phyloP scores from a whole-genome alignment of 768 basidiomycete species.

The Leccinellum rugosiceps region DNA sequence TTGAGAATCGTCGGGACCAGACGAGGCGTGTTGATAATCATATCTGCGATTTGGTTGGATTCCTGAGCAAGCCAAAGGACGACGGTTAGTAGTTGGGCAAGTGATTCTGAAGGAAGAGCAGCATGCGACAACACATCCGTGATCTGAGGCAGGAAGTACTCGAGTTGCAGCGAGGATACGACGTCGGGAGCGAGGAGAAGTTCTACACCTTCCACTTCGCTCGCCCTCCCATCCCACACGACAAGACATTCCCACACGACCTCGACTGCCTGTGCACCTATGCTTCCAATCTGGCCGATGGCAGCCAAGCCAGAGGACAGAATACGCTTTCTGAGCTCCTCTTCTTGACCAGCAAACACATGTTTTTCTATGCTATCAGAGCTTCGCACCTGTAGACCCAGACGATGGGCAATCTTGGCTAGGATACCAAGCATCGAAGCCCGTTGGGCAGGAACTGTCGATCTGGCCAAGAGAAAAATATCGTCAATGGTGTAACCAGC shows the following conservation, averaged over 20 bases:
- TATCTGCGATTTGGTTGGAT: conserved; percentile 48
- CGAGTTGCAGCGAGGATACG: conserved; percentile 27
- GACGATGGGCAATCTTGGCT: conserved; percentile 47
- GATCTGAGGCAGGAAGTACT: conserved; percentile 52
- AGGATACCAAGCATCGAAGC: conserved; percentile 78
- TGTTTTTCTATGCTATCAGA: neutral
- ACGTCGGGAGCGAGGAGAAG: conserved; percentile 18
- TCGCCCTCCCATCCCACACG: conserved; percentile 47
- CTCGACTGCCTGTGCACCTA: conserved; percentile 67
- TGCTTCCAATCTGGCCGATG: conserved; percentile 58
- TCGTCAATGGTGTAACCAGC: conserved; percentile 92
- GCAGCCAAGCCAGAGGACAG: conserved; percentile 67
- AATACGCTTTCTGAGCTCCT: conserved; percentile 54
- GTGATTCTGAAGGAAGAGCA: conserved; percentile 46
- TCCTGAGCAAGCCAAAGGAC: conserved; percentile 61
- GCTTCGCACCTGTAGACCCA: conserved; percentile 18
- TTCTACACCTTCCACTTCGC: conserved; percentile 45
- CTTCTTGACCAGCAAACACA: conserved; percentile 32
- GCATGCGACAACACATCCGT: conserved; percentile 37
- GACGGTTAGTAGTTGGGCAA: conserved; percentile 55
- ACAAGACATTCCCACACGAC: conserved; percentile 73
- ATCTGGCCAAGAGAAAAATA: conserved; percentile 73
- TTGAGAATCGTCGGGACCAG: conserved; percentile 52
- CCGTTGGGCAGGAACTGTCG: conserved; percentile 81
- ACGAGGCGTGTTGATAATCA: conserved; percentile 49